Percentiles rank a stretch among this genome's conserved stretches.
Conservation (phyloP, 73 alveolate species). For the Durusdinium trenchii region DNA sequence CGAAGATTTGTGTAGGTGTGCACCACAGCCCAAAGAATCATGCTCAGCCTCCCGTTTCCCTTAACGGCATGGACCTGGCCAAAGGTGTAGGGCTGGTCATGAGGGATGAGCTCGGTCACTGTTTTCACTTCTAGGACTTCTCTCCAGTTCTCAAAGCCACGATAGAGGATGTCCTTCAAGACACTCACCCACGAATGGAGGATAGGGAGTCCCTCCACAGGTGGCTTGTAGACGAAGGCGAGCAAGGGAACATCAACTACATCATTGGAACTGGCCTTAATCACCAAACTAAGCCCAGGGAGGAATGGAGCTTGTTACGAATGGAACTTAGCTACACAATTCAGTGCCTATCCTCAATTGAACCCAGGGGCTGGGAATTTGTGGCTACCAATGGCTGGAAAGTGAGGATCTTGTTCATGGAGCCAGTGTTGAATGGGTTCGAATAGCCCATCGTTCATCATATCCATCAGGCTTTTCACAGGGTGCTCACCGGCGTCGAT, state of each 20-base stretch:
- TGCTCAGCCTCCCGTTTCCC: background rate
- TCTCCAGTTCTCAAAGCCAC: background rate
- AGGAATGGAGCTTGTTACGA: no score
- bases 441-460: background rate
- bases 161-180: background rate
- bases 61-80: background rate
- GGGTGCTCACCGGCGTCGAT: background rate
- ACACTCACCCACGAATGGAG: background rate
- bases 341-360: background rate
- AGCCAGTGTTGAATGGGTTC: background rate
- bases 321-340: no score
- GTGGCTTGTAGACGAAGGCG: background rate
- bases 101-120: background rate
- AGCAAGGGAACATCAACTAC: background rate
- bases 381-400: background rate
- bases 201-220: background rate
- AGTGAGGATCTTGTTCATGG: background rate
- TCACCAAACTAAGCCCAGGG: no score
- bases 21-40: conserved; percentile 33
- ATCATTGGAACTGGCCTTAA: background rate
- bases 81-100: background rate
- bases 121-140: background rate
- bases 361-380: background rate
- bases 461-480: background rate
- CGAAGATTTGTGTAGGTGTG: background rate